Percentiles rank a stretch among this genome's conserved stretches.
Conservation (phyloP, 768 basidiomycete species). For the Naematelia aurantialba region DNA sequence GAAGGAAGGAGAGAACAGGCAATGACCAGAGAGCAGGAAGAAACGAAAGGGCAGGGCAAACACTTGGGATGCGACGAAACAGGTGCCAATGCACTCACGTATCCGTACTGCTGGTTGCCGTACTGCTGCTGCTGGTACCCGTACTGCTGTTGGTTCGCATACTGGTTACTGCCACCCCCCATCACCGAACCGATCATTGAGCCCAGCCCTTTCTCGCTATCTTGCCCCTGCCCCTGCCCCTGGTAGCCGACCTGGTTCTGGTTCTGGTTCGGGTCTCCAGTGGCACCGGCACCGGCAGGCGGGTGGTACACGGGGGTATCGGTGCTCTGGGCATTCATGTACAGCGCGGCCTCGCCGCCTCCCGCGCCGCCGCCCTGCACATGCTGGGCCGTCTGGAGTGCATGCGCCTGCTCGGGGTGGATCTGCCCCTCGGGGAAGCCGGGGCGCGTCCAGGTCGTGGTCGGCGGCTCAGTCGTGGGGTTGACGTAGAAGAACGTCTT, state of each 20-base stretch:
- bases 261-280: no score
- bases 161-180: conserved; percentile 5
- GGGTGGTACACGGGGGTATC: conserved; percentile 9
- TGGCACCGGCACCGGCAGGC: no score
- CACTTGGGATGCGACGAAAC: no score
- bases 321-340: conserved; percentile 15
- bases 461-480: conserved; percentile 28
- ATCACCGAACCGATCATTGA: conserved; percentile 20
- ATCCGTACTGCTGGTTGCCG: conserved; percentile 5
- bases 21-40: no score
- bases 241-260: no score
- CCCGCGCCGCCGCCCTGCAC: not conserved
- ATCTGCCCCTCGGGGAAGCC: conserved; percentile 14
- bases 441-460: conserved; percentile 33
- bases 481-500: conserved; percentile 33
- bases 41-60: no score
- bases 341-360: conserved; percentile 15
- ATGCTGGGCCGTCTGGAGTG: conserved; percentile 4
- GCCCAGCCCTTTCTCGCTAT: conserved; percentile 23
- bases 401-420: conserved; percentile 27
- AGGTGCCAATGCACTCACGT: conserved; percentile 4
- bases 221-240: conserved; percentile 5
- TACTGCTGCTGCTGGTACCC: conserved; percentile 14
- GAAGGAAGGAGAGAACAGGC: no score
- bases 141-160: conserved; percentile 10